Conservation (phyloP, 2,329 filamentous ascomycete species). For the Paraphoma chrysanthemicola region DNA sequence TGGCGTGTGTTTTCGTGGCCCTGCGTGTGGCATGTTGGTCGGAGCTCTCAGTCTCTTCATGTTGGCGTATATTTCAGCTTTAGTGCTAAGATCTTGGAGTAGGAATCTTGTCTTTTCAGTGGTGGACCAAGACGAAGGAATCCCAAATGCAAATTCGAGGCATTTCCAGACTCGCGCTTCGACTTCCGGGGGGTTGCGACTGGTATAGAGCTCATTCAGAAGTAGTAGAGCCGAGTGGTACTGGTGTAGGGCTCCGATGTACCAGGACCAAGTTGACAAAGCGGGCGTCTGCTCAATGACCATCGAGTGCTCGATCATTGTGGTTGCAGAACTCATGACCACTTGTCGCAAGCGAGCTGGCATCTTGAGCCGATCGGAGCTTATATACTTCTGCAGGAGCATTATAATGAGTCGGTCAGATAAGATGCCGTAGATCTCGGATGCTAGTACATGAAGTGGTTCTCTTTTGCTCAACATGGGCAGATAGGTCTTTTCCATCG, state of each 20-base stretch:
- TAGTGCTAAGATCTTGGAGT: slow-evolving; percentile 67
- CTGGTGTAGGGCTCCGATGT: slow-evolving; percentile 72
- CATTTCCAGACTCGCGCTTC: slow-evolving; percentile 73
- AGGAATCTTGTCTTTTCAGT: slow-evolving; percentile 67
- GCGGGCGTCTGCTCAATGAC: slow-evolving; percentile 60
- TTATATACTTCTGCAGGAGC: slow-evolving; percentile 72
- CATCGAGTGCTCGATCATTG: slow-evolving; percentile 62
- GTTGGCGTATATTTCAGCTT: slow-evolving; percentile 65
- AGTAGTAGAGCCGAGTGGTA: slow-evolving; percentile 75
- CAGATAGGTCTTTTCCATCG: slow-evolving; percentile 71
- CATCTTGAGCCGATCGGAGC: slow-evolving; percentile 56
- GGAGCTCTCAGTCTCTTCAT: slow-evolving; percentile 66
- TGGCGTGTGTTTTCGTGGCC: slow-evolving; percentile 43
- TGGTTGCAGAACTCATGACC: slow-evolving; percentile 66
- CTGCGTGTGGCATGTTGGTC: slow-evolving; percentile 48
- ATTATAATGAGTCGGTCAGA: slow-evolving; percentile 70
- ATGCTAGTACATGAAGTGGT: slow-evolving; percentile 69
- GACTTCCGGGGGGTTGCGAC: slow-evolving; percentile 62
- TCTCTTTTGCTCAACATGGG: slow-evolving; percentile 67
- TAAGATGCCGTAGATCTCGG: slow-evolving; percentile 69
- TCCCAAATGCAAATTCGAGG: slow-evolving; percentile 74
- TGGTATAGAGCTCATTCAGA: slow-evolving; percentile 70
- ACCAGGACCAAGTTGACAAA: slow-evolving; percentile 71
- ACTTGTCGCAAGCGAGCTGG: slow-evolving; percentile 70
- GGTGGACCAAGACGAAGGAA: slow-evolving; percentile 60